These are phyloP conservation scores for Vachellia collinsii DNA, from an alignment of 306 rosid genomes.

Conservation along the genomic window DNA sequence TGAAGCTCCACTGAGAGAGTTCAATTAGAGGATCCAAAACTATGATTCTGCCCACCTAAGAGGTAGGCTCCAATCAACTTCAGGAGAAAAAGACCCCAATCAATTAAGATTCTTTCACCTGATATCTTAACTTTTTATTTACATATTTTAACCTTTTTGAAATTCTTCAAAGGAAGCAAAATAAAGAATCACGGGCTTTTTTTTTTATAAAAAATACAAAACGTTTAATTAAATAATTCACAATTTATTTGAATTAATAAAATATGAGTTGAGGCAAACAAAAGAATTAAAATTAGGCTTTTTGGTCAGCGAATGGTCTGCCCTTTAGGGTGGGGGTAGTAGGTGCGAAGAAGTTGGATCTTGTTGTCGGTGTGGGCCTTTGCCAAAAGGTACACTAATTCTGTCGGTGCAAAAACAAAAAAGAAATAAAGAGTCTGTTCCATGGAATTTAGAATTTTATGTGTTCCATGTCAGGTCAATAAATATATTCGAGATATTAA, in stretches of 20 bases:
- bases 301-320: background rate
- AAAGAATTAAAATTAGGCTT: background rate
- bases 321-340: background rate
- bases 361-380: background rate
- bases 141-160: too few relatives aligned
- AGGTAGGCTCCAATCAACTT: too few relatives aligned
- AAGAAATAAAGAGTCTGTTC: background rate
- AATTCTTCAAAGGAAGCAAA: too few relatives aligned
- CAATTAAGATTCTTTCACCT: too few relatives aligned
- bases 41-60: too few relatives aligned
- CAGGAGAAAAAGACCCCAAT: too few relatives aligned
- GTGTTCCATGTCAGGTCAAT: background rate
- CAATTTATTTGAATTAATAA: background rate
- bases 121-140: too few relatives aligned
- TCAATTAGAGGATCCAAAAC: too few relatives aligned
- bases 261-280: background rate
- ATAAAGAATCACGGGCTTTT: too few relatives aligned
- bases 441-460: background rate
- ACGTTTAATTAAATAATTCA: too few relatives aligned
- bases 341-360: background rate
- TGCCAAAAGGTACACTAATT: background rate
- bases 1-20: too few relatives aligned
- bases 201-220: too few relatives aligned
- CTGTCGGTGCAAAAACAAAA: background rate
- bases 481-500: background rate